Conservation (phyloP, 768 basidiomycete species). For the Gelatoporia subvermispora region DNA sequence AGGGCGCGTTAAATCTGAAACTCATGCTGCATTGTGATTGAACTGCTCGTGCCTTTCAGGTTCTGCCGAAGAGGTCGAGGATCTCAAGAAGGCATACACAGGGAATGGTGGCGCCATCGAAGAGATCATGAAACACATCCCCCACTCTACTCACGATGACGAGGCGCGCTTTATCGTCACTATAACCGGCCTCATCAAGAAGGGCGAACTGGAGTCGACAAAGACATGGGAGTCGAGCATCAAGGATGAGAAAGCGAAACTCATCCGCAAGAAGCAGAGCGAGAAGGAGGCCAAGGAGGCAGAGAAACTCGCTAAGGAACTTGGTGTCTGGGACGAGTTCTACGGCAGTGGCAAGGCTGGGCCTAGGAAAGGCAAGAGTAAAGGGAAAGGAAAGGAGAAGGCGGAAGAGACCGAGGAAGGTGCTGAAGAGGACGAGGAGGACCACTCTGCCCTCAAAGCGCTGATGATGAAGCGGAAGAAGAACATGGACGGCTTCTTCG, state of each 20-base stretch:
- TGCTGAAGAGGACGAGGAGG: constrained; percentile 47
- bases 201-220: constrained; percentile 51
- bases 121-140: constrained; percentile 79
- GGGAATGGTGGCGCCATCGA: constrained; percentile 71
- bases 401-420: constrained; percentile 24
- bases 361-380: constrained; percentile 50
- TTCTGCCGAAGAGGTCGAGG: constrained; percentile 78
- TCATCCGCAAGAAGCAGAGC: constrained; percentile 67
- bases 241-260: constrained; percentile 76
- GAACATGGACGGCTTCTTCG: constrained; percentile 68
- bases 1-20: constrained; percentile 48
- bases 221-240: constrained; percentile 64
- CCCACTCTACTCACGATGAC: constrained; percentile 80
- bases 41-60: constrained; percentile 39
- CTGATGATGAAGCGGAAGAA: constrained; percentile 76
- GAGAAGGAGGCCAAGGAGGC: constrained; percentile 82
- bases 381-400: constrained; percentile 49
- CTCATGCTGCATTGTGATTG: background rate
- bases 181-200: constrained; percentile 62
- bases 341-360: constrained; percentile 73
- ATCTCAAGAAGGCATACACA: constrained; percentile 71
- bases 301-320: constrained; percentile 74
- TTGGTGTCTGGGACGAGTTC: constrained; percentile 94
- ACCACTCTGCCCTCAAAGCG: constrained; percentile 69
- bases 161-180: constrained; percentile 76